Conservation (phyloP, 2,329 filamentous ascomycete species). For the Sarocladium kiliense region DNA sequence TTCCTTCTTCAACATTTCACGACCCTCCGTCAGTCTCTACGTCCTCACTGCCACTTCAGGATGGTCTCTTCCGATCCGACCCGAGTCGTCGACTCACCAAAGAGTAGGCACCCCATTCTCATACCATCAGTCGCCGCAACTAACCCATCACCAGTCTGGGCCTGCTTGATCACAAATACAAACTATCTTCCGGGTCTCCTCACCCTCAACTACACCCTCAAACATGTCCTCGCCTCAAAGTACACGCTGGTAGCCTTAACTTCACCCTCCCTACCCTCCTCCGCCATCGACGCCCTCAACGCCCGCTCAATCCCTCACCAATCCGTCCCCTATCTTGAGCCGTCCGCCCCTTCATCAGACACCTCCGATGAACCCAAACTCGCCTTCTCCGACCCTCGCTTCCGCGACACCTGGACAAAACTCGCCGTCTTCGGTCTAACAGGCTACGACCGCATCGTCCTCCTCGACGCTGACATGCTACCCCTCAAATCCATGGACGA, state of each 20-base stretch:
- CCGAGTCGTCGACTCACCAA: conserved; percentile 7
- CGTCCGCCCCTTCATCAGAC: conserved; percentile 23
- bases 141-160: conserved; percentile 62
- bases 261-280: conserved; percentile 67
- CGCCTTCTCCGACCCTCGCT: conserved; percentile 65
- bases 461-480: conserved; percentile 87
- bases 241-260: conserved; percentile 82
- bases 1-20: too few species aligned
- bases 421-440: conserved; percentile 71
- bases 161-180: conserved; percentile 79
- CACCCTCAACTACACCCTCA: conserved; percentile 74
- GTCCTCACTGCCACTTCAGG: too few species aligned
- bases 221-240: conserved; percentile 48
- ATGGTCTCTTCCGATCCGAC: conserved; percentile 5
- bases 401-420: conserved; percentile 90
- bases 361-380: conserved; percentile 37
- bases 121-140: conserved; percentile 1
- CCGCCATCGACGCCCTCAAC: conserved; percentile 64
- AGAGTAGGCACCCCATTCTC: conserved; percentile 2
- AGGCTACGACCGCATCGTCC: conserved; percentile 74
- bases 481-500: conserved; percentile 84
- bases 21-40: too few species aligned
- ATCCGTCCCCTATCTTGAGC: conserved; percentile 67
- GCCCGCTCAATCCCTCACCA: conserved; percentile 64
- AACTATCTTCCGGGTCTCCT: conserved; percentile 78